Evolutionary conservation across 2,329 filamentous ascomycete species (phyloP).

Genomic region (Aspergillus neoniger): DNA sequence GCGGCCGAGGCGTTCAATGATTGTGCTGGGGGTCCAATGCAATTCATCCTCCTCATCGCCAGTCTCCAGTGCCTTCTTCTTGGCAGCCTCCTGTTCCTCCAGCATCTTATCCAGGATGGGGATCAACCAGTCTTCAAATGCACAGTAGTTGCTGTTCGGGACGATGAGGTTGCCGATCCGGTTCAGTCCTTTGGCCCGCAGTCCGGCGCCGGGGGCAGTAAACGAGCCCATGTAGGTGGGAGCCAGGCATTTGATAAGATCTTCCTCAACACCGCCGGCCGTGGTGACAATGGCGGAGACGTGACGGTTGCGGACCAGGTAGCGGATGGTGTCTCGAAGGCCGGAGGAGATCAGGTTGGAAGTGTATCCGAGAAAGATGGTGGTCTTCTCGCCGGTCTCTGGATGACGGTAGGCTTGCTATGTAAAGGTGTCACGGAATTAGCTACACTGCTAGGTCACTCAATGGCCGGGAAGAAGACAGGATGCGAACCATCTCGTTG

Average conservation of each 20-base stretch:
- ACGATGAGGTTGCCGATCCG: conserved; percentile 95
- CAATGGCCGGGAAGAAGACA: not conserved
- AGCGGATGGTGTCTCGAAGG: conserved; percentile 85
- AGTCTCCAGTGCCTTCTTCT: conserved; percentile 51
- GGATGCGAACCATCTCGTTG: conserved; percentile 77
- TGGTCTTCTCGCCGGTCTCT: conserved; percentile 76
- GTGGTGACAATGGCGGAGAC: conserved; percentile 93
- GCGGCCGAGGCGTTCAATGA: conserved; percentile 85
- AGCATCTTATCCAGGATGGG: conserved; percentile 95
- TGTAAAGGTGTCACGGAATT: conserved; percentile 22
- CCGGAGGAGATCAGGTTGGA: conserved; percentile 97
- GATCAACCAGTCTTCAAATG: conserved; percentile 96
- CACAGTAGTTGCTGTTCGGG: conserved; percentile 95
- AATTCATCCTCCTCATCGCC: conserved; percentile 63
- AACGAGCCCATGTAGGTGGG: conserved; percentile 93
- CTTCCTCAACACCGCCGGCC: conserved; percentile 92
- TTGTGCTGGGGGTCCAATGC: conserved; percentile 89
- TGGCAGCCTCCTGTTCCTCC: conserved; percentile 83
- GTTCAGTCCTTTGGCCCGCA: conserved; percentile 86
- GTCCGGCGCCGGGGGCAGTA: conserved; percentile 69
- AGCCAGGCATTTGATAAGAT: conserved; percentile 96
- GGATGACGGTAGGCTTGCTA: conserved; percentile 79
- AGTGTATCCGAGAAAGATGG: conserved; percentile 96
- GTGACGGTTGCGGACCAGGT: conserved; percentile 88
- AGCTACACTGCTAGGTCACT: not conserved